These are phyloP conservation scores for Mentha longifolia DNA, from an alignment of 257 asterid genomes.

Conservation along the genomic window DNA sequence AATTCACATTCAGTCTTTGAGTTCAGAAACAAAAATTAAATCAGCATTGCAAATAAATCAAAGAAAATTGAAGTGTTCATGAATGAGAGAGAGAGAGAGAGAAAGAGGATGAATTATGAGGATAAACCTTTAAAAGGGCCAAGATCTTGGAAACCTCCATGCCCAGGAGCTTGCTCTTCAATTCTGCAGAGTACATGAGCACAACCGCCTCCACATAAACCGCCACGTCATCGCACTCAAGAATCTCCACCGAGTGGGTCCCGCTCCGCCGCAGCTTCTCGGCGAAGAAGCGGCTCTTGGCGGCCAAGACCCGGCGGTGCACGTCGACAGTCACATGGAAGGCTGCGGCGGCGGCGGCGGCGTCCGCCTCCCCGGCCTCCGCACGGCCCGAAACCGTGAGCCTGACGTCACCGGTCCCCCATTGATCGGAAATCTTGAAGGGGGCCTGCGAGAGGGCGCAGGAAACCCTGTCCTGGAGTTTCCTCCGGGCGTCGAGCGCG, in stretches of 20 bases:
- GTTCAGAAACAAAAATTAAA: neutral
- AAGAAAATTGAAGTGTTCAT: neutral
- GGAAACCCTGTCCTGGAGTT: slow-evolving; percentile 60
- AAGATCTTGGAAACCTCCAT: slow-evolving; percentile 71
- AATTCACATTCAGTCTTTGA: neutral
- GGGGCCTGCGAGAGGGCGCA: slow-evolving; percentile 58
- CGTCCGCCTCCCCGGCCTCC: slow-evolving; percentile 50
- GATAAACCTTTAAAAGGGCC: slow-evolving; percentile 70
- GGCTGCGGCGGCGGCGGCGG: too few relatives aligned
- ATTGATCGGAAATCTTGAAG: slow-evolving; percentile 38
- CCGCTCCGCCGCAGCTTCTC: slow-evolving; percentile 74
- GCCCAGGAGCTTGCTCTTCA: slow-evolving; percentile 64
- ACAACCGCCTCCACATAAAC: slow-evolving; percentile 77
- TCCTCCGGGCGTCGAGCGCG: slow-evolving; percentile 43
- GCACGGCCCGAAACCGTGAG: slow-evolving; percentile 62
- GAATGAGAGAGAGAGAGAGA: too few relatives aligned
- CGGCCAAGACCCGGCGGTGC: slow-evolving; percentile 67
- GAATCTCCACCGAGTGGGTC: slow-evolving; percentile 83
- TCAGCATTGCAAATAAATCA: slow-evolving; percentile 5
- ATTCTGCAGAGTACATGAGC: slow-evolving; percentile 76
- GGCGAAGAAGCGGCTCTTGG: slow-evolving; percentile 74
- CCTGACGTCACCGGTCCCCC: slow-evolving; percentile 70
- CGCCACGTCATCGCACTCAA: slow-evolving; percentile 88
- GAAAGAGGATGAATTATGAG: neutral
- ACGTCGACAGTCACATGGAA: slow-evolving; percentile 70